Base-by-base conservation (phyloP, 2,329 filamentous ascomycete genomes). In the Microdochium nivale region DNA sequence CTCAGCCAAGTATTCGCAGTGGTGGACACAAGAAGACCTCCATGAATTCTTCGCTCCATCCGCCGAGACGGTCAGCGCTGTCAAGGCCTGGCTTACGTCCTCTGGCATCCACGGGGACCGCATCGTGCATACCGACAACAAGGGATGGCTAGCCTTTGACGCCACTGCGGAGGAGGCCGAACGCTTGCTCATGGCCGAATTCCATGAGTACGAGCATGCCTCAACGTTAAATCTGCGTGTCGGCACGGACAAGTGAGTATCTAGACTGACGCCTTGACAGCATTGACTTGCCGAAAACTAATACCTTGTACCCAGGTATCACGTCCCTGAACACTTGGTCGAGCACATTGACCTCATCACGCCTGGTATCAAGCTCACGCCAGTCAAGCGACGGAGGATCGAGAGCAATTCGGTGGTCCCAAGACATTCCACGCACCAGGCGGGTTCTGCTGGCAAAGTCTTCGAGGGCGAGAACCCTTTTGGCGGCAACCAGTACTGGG, bases 281-380 rank as follows among this genome's bases (percentile, higher is more conserved):
- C n/a, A n/a, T n/a, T n/a, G n/a, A n/a, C n/a, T n/a, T n/a, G 40
- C 16, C 40, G 5, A 5, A 5, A 19, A 21, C 7, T 23, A 3
- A 23, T 3, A 44, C 40, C 40, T 5, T 13, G 10, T 21, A 13
- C 54, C 57, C 48, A 59, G 54, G 43, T 74, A 76, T 56, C 69
- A 70, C 51, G 58, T 75, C 19, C 72, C 73, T 4, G 59, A 64
- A 19, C 62, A 69, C 46, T 50, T 76, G 30, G 62, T 65, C 44
- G 53, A 63, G 14, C 70, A 75, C 52, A 64, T 76, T 51, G 73
- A 76, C 59, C 75, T 74, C 55, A 67, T 77, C 33, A 75, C 69
- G 14, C 74, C 74, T 1, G 72, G 72, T 19, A 65, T 73, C 49
- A 72, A 71, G 56, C 63, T 75, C 43, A 54, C 47, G 25, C 40